A percentile compares a stretch with the other conserved stretches of the same genome.
Conservation (phyloP, 306 rosid species). For the Castanopsis chinensis region DNA sequence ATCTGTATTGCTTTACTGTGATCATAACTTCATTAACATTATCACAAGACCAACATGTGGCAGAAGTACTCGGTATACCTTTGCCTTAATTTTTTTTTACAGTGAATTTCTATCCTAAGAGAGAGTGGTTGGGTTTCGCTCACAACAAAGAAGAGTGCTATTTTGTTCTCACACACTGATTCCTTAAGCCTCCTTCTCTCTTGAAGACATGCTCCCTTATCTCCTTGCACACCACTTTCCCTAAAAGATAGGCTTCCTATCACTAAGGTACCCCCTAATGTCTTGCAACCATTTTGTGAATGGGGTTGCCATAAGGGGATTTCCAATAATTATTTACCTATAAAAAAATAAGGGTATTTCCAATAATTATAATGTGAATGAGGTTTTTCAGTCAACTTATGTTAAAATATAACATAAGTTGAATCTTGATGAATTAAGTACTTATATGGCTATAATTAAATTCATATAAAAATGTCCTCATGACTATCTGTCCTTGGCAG, state of each 20-base stretch:
- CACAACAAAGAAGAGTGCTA: not conserved
- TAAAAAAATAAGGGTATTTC: too few relatives aligned
- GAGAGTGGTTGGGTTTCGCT: not conserved
- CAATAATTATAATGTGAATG: not conserved
- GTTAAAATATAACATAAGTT: too few relatives aligned
- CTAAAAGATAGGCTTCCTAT: not conserved
- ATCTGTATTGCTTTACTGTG: not conserved
- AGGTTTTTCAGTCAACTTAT: not conserved
- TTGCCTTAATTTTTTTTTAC: not conserved
- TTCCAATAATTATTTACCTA: too few relatives aligned
- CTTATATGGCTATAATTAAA: not conserved
- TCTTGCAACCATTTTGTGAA: not conserved
- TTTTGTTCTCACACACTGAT: not conserved
- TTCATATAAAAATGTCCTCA: slow-evolving; percentile 2
- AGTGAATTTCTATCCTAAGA: not conserved
- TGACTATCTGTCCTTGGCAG: slow-evolving; percentile 50
- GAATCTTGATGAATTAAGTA: not conserved
- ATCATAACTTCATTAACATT: not conserved
- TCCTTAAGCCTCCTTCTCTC: not conserved
- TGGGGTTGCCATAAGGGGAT: not conserved
- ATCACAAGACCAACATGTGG: not conserved
- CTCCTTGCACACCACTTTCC: not conserved
- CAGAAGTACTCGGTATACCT: not conserved
- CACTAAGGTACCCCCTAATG: not conserved
- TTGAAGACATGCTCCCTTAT: not conserved